Evolutionary conservation across 768 basidiomycete genomes (phyloP).

Genomic region (Hypholoma fasciculare): DNA sequence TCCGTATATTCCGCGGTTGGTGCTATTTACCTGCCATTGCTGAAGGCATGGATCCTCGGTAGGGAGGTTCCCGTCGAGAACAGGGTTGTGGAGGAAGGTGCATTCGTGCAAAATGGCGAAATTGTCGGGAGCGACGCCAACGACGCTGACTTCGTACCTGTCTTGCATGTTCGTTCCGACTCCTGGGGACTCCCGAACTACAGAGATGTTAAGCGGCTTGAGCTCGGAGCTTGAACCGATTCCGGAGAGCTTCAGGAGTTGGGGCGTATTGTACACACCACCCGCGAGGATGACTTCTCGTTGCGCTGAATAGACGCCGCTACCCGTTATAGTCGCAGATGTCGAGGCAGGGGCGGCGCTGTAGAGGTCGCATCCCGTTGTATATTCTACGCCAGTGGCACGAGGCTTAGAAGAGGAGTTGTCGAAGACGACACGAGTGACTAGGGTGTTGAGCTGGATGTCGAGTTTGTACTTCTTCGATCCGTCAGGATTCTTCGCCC

Average conservation of each 20-base stretch:
- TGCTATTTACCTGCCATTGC: conserved; percentile 5
- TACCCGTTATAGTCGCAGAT: conserved; percentile 17
- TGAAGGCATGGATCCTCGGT: conserved; percentile 5
- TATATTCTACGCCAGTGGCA: conserved; percentile 38
- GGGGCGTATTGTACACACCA: conserved; percentile 50
- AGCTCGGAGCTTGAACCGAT: conserved; percentile 53
- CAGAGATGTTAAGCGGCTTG: conserved; percentile 37
- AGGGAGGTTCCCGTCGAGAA: not conserved
- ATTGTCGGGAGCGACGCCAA: not conserved
- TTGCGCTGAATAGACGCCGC: conserved; percentile 43
- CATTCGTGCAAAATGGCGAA: conserved; percentile 1
- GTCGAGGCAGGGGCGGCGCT: conserved; percentile 2
- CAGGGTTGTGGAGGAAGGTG: conserved; percentile 6
- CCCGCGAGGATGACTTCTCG: conserved; percentile 58
- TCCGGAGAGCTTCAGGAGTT: conserved; percentile 53
- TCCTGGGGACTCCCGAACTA: conserved; percentile 46
- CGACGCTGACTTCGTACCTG: conserved; percentile 12
- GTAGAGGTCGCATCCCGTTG: conserved; percentile 6
- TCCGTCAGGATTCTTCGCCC: conserved; percentile 1
- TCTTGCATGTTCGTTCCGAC: conserved; percentile 61
- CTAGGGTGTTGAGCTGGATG: conserved; percentile 57
- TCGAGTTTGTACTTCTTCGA: conserved; percentile 43
- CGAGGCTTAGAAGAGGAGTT: conserved; percentile 43
- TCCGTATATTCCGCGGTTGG: conserved; percentile 6
- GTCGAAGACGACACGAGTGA: conserved; percentile 52